Evolutionary conservation across 768 basidiomycete genomes (phyloP).

Genomic region (Suillus ampliporus): DNA sequence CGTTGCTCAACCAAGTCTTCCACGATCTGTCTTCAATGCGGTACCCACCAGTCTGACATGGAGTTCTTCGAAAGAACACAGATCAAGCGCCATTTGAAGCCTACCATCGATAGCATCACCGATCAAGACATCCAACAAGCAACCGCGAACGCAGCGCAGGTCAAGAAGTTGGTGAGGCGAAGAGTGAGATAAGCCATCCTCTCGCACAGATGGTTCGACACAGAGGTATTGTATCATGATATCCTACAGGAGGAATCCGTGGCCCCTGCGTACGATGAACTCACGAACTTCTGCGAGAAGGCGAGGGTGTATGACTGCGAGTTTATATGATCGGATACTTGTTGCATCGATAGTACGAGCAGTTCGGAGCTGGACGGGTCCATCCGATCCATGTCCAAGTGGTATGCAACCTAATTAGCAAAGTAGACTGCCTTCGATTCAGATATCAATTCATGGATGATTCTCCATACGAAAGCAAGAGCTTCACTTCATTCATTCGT

Average conservation of each 20-base stretch:
- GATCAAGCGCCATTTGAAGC: constrained; percentile 9
- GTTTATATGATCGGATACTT: constrained; percentile 14
- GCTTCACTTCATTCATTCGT: constrained; percentile 3
- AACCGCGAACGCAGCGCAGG: background rate
- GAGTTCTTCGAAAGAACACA: constrained; percentile 2
- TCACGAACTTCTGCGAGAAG: constrained; percentile 9
- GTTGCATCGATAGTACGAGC: constrained; percentile 17
- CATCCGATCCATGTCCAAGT: constrained; percentile 21
- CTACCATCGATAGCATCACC: constrained; percentile 4
- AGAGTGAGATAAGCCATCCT: constrained; percentile 10
- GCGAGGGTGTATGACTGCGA: constrained; percentile 6
- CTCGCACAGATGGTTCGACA: constrained; percentile 13
- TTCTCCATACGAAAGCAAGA: background rate
- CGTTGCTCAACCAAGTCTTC: constrained; percentile 9
- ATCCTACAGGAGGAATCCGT: background rate
- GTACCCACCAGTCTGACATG: constrained; percentile 1
- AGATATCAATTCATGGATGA: background rate
- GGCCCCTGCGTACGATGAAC: background rate
- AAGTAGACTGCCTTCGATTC: background rate
- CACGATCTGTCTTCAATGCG: constrained; percentile 13
- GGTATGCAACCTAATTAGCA: constrained; percentile 11
- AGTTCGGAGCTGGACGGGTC: constrained; percentile 21
- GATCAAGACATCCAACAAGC: background rate
- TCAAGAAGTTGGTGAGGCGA: constrained; percentile 6
- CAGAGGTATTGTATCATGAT: background rate